phyloP scores from a whole-genome alignment of 495 filamentous ascomycete genomes.

The Penicillium mononematosum region DNA sequence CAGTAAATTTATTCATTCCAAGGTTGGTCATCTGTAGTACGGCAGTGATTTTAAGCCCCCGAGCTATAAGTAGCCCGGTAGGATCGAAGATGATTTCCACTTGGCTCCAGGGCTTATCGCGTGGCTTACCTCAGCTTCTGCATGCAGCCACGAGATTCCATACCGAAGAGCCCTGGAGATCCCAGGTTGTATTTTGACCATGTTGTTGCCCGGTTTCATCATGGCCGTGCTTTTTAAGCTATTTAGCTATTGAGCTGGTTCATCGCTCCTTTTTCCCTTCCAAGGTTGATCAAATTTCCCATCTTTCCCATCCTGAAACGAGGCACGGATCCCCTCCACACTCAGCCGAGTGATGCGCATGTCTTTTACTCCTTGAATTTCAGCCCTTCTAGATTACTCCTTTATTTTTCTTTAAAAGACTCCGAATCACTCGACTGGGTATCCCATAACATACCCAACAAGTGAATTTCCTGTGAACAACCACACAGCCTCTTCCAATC shows the following conservation, averaged over 20 bases:
- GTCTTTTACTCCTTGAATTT: constrained; percentile 13
- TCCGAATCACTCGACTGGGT: background rate
- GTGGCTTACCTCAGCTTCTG: constrained; percentile 33
- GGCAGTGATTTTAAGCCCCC: background rate
- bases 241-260: background rate
- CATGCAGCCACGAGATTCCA: constrained; percentile 38
- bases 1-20: constrained; percentile 1
- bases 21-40: background rate
- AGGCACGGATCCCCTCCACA: constrained; percentile 43
- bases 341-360: constrained; percentile 18
- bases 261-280: constrained; percentile 5
- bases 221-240: background rate
- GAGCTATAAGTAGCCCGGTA: background rate
- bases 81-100: background rate
- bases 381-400: constrained; percentile 11
- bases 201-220: constrained; percentile 4
- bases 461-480: background rate
- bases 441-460: constrained; percentile 1
- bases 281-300: too few species aligned
- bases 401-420: constrained; percentile 4
- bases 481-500: constrained; percentile 15
- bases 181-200: constrained; percentile 1
- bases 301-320: constrained; percentile 33
- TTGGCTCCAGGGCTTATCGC: background rate
- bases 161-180: constrained; percentile 10